Percentiles rank a stretch among this genome's conserved stretches.
Conservation (phyloP, 2,329 filamentous ascomycete species). For the Fusarium fujikuroi region DNA sequence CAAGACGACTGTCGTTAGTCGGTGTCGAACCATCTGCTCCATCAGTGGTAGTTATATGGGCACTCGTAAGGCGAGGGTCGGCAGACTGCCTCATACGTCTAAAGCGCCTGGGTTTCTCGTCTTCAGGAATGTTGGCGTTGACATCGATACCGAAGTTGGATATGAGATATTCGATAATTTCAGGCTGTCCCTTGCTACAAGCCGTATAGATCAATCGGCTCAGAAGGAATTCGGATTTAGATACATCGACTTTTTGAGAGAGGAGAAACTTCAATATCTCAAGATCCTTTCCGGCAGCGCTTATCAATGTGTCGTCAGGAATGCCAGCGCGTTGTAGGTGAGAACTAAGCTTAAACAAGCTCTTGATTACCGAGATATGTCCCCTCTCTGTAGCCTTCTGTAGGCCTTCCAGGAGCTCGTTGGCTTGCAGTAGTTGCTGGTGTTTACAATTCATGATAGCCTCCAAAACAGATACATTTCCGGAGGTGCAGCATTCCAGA, state of each 20-base stretch:
- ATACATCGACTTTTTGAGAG: accelerated
- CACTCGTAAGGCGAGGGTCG: too few species aligned
- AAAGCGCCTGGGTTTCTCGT: background rate
- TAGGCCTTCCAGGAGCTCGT: background rate
- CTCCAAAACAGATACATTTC: background rate
- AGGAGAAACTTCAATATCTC: background rate
- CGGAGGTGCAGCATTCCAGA: background rate
- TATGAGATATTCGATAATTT: background rate
- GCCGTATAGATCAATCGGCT: background rate
- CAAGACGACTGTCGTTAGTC: accelerated
- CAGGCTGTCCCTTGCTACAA: background rate
- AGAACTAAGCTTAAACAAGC: background rate
- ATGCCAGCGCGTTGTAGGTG: background rate
- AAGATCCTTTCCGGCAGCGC: background rate
- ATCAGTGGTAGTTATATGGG: background rate
- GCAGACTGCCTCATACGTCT: background rate
- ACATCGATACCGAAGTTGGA: background rate
- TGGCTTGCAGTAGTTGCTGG: background rate
- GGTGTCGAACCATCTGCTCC: accelerated
- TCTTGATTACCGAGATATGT: background rate
- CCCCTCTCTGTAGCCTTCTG: background rate
- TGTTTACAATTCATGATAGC: background rate
- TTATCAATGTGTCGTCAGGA: background rate
- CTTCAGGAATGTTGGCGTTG: background rate
- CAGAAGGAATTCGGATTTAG: background rate